A percentile compares a stretch with the other conserved stretches of the same genome.
These are phyloP conservation scores for Triticum turgidum DNA, from an alignment of 176 grass and related monocot genomes.

Conservation along the genomic window DNA sequence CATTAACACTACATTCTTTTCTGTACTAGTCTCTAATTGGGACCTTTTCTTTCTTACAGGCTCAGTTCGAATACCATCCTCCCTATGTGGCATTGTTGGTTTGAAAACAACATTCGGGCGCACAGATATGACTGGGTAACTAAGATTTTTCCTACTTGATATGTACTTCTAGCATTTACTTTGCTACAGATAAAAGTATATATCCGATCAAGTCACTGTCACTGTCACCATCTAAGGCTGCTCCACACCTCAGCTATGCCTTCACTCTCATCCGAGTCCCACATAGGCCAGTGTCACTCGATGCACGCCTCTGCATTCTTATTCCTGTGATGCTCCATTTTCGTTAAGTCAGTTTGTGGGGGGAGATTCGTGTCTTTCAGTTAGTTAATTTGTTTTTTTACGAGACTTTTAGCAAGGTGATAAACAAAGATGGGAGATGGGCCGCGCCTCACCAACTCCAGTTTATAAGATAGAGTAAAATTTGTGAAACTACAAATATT, in stretches of 20 bases:
- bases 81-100: conserved; percentile 93
- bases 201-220: not conserved
- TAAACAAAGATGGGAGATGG: not conserved
- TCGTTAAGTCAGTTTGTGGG: not conserved
- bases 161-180: not conserved
- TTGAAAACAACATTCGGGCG: conserved; percentile 94
- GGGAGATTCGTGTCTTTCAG: not conserved
- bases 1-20: conserved; percentile 21
- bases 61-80: conserved; percentile 97
- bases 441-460: not conserved
- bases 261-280: not conserved
- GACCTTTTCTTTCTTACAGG: conserved; percentile 47
- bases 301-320: not conserved
- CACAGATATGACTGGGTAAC: conserved; percentile 87
- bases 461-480: not conserved
- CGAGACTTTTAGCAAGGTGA: not conserved
- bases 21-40: not conserved
- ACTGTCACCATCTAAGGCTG: not conserved
- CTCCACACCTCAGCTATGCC: not conserved
- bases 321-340: not conserved
- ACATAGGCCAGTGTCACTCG: not conserved
- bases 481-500: not conserved
- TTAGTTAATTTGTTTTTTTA: not conserved
- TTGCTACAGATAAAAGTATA: not conserved
- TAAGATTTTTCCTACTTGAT: conserved; percentile 17